Evolutionary conservation across 2,329 filamentous ascomycete genomes (phyloP).

Genomic region (Thermochaetoides dissita): DNA sequence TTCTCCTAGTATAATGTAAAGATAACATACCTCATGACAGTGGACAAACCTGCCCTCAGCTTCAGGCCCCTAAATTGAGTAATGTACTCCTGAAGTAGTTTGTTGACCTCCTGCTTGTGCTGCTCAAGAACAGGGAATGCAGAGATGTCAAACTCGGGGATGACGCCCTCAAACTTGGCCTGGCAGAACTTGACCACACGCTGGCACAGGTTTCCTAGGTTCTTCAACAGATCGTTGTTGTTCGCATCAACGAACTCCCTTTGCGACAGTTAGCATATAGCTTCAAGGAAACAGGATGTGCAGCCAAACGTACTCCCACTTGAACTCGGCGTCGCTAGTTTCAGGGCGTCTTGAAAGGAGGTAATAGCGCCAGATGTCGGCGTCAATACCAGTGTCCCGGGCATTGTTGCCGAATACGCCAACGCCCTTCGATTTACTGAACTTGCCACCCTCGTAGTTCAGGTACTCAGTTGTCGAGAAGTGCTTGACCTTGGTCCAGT

Average conservation of each 20-base stretch:
- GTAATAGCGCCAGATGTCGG: constrained; percentile 91
- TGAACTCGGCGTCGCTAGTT: constrained; percentile 74
- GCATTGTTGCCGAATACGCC: constrained; percentile 88
- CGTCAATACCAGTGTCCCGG: constrained; percentile 67
- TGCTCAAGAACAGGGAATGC: constrained; percentile 37
- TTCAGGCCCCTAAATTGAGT: constrained; percentile 56
- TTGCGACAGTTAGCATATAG: no score
- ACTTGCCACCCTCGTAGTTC: constrained; percentile 81
- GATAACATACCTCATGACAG: constrained; percentile 39
- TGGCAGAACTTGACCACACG: constrained; percentile 63
- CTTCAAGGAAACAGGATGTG: no score
- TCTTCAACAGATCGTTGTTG: constrained; percentile 76
- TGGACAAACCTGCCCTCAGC: constrained; percentile 51
- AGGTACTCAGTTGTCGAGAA: constrained; percentile 82
- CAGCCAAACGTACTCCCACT: constrained; percentile 44
- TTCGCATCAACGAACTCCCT: constrained; percentile 39
- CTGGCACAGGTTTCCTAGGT: constrained; percentile 63
- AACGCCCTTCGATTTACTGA: constrained; percentile 78
- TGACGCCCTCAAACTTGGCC: constrained; percentile 55
- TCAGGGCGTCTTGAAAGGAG: constrained; percentile 76
- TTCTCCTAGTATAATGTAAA: background rate
- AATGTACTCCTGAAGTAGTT: constrained; percentile 51
- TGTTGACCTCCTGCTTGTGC: constrained; percentile 50
- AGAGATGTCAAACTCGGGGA: constrained; percentile 49
- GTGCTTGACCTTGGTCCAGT: constrained; percentile 82